A percentile compares a stretch with the other conserved stretches of the same genome.
phyloP scores from a whole-genome alignment of 805 yeast genomes.

The Suhomyces sp. region DNA sequence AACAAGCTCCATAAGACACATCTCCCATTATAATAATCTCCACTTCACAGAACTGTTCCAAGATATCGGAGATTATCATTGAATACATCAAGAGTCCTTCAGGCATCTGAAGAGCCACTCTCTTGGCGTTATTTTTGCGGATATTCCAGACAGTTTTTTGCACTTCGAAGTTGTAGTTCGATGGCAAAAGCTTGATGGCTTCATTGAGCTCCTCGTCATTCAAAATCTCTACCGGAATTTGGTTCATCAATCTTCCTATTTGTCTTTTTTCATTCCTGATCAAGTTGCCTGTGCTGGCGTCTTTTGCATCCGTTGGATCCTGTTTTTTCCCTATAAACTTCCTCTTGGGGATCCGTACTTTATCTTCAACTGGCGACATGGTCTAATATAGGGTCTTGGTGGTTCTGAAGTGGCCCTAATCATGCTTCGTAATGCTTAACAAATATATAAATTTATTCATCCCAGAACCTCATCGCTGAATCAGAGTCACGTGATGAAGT shows the following conservation, averaged over 20 bases:
- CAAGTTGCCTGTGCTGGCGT: conserved; percentile 11
- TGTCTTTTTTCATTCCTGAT: conserved; percentile 21
- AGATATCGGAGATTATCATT: conserved; percentile 82
- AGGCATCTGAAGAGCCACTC: conserved; percentile 96
- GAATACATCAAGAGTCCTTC: conserved; percentile 92
- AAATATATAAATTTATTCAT: too few species aligned
- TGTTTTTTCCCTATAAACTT: conserved; percentile 59
- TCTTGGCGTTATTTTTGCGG: conserved; percentile 64
- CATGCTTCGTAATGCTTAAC: too few species aligned
- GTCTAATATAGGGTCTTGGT: neutral
- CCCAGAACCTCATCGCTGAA: too few species aligned
- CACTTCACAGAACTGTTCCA: conserved; percentile 85
- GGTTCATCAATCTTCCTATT: conserved; percentile 69
- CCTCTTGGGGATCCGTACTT: conserved; percentile 37
- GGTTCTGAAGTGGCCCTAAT: too few species aligned
- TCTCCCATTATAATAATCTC: conserved; percentile 97
- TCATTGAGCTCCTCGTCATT: conserved; percentile 79
- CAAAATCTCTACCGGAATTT: conserved; percentile 83
- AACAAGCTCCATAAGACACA: conserved; percentile 97
- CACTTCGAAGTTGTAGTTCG: conserved; percentile 92
- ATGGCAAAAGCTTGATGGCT: conserved; percentile 78
- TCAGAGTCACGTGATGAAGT: too few species aligned
- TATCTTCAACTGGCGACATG: conserved; percentile 4
- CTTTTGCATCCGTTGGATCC: neutral
- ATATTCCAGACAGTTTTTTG: conserved; percentile 96